These are phyloP conservation scores for Tulasnella sp. DNA, from an alignment of 768 basidiomycete genomes.

Conservation along the genomic window DNA sequence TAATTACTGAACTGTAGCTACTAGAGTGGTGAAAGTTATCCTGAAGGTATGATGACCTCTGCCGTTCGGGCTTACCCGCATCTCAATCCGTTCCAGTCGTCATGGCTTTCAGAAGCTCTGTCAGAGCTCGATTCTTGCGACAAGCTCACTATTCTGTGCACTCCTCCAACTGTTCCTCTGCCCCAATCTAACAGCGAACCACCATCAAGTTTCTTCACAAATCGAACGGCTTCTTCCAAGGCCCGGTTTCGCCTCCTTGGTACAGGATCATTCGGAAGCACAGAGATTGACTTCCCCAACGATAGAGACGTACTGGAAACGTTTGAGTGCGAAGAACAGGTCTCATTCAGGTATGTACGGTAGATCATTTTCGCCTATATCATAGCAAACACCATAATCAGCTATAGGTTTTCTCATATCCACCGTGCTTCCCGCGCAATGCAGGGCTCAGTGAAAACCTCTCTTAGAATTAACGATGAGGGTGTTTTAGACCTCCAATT, in stretches of 20 bases:
- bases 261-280: constrained; percentile 68
- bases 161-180: constrained; percentile 36
- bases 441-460: constrained; percentile 75
- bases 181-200: constrained; percentile 2
- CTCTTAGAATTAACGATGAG: constrained; percentile 67
- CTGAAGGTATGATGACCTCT: constrained; percentile 45
- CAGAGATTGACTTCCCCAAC: constrained; percentile 96
- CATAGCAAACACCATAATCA: constrained; percentile 24
- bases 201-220: not conserved
- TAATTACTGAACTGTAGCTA: not conserved
- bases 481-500: constrained; percentile 84
- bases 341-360: constrained; percentile 55
- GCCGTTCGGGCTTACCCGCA: too few species aligned
- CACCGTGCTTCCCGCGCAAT: constrained; percentile 57
- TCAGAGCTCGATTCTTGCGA: constrained; percentile 84
- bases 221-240: constrained; percentile 25
- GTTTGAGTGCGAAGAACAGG: constrained; percentile 59
- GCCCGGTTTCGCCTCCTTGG: constrained; percentile 73
- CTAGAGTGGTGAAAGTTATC: constrained; percentile 65
- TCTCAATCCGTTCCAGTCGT: constrained; percentile 42
- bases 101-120: constrained; percentile 86
- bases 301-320: constrained; percentile 83
- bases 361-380: not conserved
- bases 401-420: constrained; percentile 77
- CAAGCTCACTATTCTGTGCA: constrained; percentile 69